phyloP scores from a whole-genome alignment of 306 rosid genomes.

The Ammopiptanthus mongolicus region DNA sequence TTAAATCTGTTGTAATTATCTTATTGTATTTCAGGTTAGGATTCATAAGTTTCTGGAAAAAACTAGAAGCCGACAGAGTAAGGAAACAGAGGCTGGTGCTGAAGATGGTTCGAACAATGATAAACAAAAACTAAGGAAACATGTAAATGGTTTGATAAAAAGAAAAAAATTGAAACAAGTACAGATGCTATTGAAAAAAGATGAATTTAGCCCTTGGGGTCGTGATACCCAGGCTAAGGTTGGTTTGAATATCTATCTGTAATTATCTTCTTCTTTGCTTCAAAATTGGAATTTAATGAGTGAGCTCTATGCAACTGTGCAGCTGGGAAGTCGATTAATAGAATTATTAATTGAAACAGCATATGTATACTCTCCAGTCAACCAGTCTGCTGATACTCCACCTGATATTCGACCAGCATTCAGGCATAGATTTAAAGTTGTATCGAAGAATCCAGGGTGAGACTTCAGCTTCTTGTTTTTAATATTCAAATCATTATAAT shows the following conservation, averaged over 20 bases:
- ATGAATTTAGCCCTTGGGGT: constrained; percentile 64
- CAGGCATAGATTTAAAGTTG: constrained; percentile 63
- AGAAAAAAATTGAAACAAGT: constrained; percentile 48
- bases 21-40: constrained; percentile 44
- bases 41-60: constrained; percentile 63
- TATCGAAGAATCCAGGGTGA: constrained; percentile 52
- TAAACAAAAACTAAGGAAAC: constrained; percentile 55
- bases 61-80: constrained; percentile 37
- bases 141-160: constrained; percentile 54
- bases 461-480: constrained; percentile 1
- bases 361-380: constrained; percentile 66
- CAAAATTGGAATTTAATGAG: constrained; percentile 7
- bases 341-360: constrained; percentile 73
- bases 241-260: constrained; percentile 12
- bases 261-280: not conserved
- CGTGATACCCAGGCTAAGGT: constrained; percentile 83
- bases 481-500: not conserved
- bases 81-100: constrained; percentile 30
- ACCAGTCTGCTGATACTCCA: constrained; percentile 59
- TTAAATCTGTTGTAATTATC: constrained; percentile 5
- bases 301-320: constrained; percentile 35
- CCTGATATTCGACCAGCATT: constrained; percentile 87
- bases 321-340: constrained; percentile 76
- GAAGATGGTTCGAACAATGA: constrained; percentile 46
- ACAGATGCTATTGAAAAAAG: constrained; percentile 55